phyloP scores from a whole-genome alignment of 164 flowering plant species.

The Annona cherimola region DNA sequence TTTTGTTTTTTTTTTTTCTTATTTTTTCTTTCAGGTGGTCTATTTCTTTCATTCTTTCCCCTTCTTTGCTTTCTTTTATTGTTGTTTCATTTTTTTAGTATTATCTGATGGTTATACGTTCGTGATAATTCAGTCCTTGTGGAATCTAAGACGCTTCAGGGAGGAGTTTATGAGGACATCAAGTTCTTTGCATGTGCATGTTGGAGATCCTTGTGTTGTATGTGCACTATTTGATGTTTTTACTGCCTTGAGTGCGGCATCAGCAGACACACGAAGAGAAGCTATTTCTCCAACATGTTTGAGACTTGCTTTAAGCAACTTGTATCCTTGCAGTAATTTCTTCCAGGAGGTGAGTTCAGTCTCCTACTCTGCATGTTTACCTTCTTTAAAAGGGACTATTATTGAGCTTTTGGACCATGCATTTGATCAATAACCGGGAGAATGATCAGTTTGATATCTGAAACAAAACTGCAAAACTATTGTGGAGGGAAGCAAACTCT shows the following conservation, averaged over 20 bases:
- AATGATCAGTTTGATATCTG: too few species aligned
- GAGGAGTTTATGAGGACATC: conserved; percentile 73
- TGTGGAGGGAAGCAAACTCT: too few species aligned
- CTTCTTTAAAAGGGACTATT: too few species aligned
- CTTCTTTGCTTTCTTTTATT: too few species aligned
- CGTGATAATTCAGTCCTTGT: conserved; percentile 58
- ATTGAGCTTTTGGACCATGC: too few species aligned
- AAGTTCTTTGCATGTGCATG: conserved; percentile 64
- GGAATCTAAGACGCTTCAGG: conserved; percentile 81
- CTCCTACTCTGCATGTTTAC: too few species aligned
- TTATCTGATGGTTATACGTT: conserved; percentile 1
- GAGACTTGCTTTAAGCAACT: conserved; percentile 84
- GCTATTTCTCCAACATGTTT: conserved; percentile 83
- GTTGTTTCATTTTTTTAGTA: too few species aligned
- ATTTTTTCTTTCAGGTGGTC: too few species aligned
- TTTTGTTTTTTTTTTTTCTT: too few species aligned
- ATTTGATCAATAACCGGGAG: too few species aligned
- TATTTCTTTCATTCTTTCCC: too few species aligned
- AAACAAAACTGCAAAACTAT: too few species aligned
- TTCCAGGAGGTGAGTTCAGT: conserved; percentile 70
- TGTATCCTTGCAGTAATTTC: conserved; percentile 90
- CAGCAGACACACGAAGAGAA: conserved; percentile 51
- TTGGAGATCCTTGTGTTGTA: conserved; percentile 92
- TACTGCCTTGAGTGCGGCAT: conserved; percentile 54
- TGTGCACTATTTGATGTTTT: conserved; percentile 88